phyloP scores from a whole-genome alignment of 2,329 filamentous ascomycete genomes.

The Arachnomyces sp. region DNA sequence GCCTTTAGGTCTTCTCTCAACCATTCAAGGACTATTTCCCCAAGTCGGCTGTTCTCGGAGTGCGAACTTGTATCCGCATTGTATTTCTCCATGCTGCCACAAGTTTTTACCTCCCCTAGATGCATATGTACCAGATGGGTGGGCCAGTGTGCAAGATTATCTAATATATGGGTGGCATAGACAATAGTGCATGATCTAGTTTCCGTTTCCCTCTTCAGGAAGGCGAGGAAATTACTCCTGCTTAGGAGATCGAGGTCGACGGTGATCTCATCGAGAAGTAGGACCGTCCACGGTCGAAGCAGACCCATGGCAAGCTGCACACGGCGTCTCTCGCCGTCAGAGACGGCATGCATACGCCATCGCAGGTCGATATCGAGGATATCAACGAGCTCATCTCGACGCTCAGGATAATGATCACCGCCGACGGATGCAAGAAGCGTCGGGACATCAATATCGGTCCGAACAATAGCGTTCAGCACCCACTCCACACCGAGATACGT shows the following conservation, averaged over 20 bases:
- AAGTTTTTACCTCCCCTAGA: constrained; percentile 78
- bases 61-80: constrained; percentile 47
- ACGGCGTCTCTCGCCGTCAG: constrained; percentile 80
- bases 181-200: constrained; percentile 78
- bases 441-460: constrained; percentile 84
- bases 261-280: constrained; percentile 92
- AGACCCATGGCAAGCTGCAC: constrained; percentile 97
- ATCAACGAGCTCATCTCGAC: constrained; percentile 75
- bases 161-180: constrained; percentile 94
- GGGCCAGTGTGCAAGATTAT: constrained; percentile 91
- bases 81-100: constrained; percentile 67
- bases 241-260: constrained; percentile 89
- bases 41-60: constrained; percentile 71
- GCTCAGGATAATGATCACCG: constrained; percentile 70
- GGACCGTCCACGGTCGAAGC: constrained; percentile 79
- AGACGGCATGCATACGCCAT: constrained; percentile 96
- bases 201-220: constrained; percentile 82
- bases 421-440: constrained; percentile 81
- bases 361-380: constrained; percentile 86
- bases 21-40: constrained; percentile 83
- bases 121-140: constrained; percentile 96
- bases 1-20: constrained; percentile 70
- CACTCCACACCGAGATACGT: constrained; percentile 97
- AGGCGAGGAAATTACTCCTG: constrained; percentile 74
- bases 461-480: constrained; percentile 94